These are phyloP conservation scores for Talaromyces atroroseus DNA, from an alignment of 2,329 filamentous ascomycete species.

Conservation along the genomic window DNA sequence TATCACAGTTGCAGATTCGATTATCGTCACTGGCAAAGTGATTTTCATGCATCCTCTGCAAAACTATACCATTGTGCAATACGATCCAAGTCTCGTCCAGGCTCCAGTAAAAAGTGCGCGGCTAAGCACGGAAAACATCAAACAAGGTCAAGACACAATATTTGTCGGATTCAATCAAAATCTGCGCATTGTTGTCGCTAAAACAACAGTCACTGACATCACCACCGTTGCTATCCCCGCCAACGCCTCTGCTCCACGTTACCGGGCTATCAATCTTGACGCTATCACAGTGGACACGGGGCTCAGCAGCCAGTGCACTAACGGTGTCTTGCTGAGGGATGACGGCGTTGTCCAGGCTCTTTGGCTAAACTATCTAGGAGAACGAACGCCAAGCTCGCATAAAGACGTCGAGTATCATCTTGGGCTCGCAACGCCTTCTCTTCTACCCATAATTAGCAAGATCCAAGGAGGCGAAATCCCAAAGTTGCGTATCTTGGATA, in stretches of 20 bases:
- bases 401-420: conserved; percentile 97
- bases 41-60: conserved; percentile 94
- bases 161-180: conserved; percentile 99
- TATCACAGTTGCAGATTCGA: conserved; percentile 92
- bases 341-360: conserved; percentile 91
- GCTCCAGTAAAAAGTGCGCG: conserved; percentile 87
- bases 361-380: conserved; percentile 95
- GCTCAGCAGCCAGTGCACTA: conserved; percentile 84
- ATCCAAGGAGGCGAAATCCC: conserved; percentile 76
- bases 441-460: conserved; percentile 81
- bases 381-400: conserved; percentile 69
- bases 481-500: conserved; percentile 80
- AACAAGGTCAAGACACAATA: conserved; percentile 88
- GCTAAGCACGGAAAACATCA: conserved; percentile 74
- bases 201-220: conserved; percentile 93
- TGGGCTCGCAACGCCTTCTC: conserved; percentile 78
- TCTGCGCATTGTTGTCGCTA: conserved; percentile 83
- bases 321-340: conserved; percentile 81
- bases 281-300: conserved; percentile 96
- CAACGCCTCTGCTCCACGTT: conserved; percentile 83
- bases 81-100: conserved; percentile 87
- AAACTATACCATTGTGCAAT: conserved; percentile 93
- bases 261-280: conserved; percentile 91
- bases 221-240: conserved; percentile 95
- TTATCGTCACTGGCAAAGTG: conserved; percentile 89